phyloP scores from a whole-genome alignment of 192 early-diverging fungal species.

The Ramicandelaber brevisporus region DNA sequence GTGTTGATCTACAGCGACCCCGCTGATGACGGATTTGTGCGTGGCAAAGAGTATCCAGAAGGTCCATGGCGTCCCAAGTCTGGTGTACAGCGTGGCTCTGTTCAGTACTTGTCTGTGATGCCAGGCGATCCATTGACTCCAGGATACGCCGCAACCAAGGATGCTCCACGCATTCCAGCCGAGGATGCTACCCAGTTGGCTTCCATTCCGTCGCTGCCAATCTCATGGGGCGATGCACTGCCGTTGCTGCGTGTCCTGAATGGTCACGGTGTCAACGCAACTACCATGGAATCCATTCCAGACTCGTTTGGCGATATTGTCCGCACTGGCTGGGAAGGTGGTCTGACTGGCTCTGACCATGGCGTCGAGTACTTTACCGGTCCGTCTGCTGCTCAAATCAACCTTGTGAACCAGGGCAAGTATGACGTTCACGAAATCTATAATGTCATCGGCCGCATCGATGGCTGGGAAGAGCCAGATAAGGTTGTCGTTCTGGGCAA shows the following conservation, averaged over 20 bases:
- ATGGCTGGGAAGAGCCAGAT: slow-evolving; percentile 19
- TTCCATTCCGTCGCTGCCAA: slow-evolving; percentile 29
- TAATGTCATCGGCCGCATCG: slow-evolving; percentile 30
- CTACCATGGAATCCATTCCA: too few species aligned
- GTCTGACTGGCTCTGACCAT: slow-evolving; percentile 10
- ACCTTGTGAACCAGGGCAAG: slow-evolving; percentile 21
- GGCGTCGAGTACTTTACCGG: slow-evolving; percentile 25
- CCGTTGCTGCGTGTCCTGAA: slow-evolving; percentile 23
- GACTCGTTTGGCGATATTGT: background rate
- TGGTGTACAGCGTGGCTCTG: slow-evolving; percentile 26
- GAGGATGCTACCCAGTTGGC: slow-evolving; percentile 18
- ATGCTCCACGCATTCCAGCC: slow-evolving; percentile 21
- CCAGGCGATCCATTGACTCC: slow-evolving; percentile 38
- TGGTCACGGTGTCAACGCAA: slow-evolving; percentile 12
- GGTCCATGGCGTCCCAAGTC: slow-evolving; percentile 30
- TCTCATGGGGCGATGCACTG: slow-evolving; percentile 29
- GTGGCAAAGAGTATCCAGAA: slow-evolving; percentile 20
- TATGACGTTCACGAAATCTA: slow-evolving; percentile 20
- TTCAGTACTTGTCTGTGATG: slow-evolving; percentile 13
- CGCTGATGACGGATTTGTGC: slow-evolving; percentile 24
- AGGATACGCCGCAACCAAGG: slow-evolving; percentile 19
- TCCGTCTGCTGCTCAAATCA: slow-evolving; percentile 14
- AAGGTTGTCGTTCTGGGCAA: slow-evolving; percentile 26
- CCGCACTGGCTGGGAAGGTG: slow-evolving; percentile 27
- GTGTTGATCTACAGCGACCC: slow-evolving; percentile 36